These are phyloP conservation scores for Catenaria anguillulae DNA, from an alignment of 371 early-diverging fungal genomes.

Conservation along the genomic window DNA sequence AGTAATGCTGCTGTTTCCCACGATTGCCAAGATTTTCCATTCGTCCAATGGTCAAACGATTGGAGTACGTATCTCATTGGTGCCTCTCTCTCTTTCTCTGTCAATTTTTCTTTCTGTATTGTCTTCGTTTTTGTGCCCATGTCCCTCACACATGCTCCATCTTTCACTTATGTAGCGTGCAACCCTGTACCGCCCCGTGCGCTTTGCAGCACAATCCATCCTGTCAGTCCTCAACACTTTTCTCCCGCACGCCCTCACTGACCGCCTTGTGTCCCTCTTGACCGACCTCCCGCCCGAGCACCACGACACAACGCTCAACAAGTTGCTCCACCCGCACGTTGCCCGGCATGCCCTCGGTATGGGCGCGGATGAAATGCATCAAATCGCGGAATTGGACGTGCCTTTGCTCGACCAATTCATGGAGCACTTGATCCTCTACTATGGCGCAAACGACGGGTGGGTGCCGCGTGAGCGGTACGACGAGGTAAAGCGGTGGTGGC, in stretches of 20 bases:
- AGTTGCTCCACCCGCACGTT: background rate
- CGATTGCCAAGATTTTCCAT: background rate
- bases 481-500: background rate
- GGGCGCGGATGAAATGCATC: background rate
- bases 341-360: background rate
- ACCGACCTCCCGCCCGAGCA: background rate
- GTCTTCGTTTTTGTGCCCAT: too few species aligned
- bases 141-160: too few species aligned
- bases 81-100: background rate
- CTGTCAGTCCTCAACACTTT: too few species aligned
- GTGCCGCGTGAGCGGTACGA: background rate
- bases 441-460: background rate
- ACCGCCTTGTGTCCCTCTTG: background rate
- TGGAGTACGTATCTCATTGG: background rate
- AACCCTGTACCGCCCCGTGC: too few species aligned
- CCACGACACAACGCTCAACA: background rate
- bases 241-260: too few species aligned
- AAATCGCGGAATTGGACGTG: background rate
- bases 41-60: conserved; percentile 4
- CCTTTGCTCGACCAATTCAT: background rate
- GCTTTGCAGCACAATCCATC: too few species aligned
- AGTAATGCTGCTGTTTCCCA: conserved; percentile 1
- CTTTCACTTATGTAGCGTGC: too few species aligned
- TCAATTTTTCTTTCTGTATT: background rate
- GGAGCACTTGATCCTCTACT: background rate